A percentile compares a stretch with the other conserved stretches of the same genome.
phyloP scores from a whole-genome alignment of 768 basidiomycete species.

The Auriscalpium microsporum region DNA sequence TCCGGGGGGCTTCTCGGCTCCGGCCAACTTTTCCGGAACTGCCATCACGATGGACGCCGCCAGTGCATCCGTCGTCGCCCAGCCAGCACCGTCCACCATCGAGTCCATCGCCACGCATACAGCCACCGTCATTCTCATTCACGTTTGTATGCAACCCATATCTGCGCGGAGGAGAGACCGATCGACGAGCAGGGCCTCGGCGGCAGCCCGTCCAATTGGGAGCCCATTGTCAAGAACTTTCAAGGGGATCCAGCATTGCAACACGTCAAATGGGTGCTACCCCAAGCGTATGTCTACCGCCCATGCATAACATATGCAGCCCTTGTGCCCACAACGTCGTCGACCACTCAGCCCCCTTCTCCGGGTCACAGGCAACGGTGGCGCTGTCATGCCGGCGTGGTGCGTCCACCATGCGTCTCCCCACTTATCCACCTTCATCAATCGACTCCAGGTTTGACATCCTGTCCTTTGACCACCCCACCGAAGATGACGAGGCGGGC shows the following conservation, averaged over 20 bases:
- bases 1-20: no score
- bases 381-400: slow-evolving; percentile 74
- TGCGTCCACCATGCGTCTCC: slow-evolving; percentile 16
- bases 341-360: slow-evolving; percentile 9
- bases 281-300: slow-evolving; percentile 54
- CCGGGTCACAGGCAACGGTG: slow-evolving; percentile 67
- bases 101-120: slow-evolving; percentile 54
- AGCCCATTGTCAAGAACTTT: slow-evolving; percentile 65
- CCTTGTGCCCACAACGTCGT: no score
- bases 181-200: slow-evolving; percentile 53
- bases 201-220: slow-evolving; percentile 68
- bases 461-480: slow-evolving; percentile 48
- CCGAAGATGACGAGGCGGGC: slow-evolving; percentile 64
- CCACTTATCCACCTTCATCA: no score
- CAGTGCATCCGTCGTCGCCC: no score
- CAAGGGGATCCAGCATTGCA: slow-evolving; percentile 41
- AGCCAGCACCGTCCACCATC: slow-evolving; percentile 1
- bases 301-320: neutral
- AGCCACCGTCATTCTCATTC: slow-evolving; percentile 83
- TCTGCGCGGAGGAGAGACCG: neutral
- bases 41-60: no score
- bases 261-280: slow-evolving; percentile 86
- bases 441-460: slow-evolving; percentile 63
- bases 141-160: slow-evolving; percentile 42
- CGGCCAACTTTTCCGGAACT: no score